Percentiles rank a stretch among this genome's conserved stretches.
phyloP scores from a whole-genome alignment of 1,284 basidiomycete species.

The Cryptococcus sp. region DNA sequence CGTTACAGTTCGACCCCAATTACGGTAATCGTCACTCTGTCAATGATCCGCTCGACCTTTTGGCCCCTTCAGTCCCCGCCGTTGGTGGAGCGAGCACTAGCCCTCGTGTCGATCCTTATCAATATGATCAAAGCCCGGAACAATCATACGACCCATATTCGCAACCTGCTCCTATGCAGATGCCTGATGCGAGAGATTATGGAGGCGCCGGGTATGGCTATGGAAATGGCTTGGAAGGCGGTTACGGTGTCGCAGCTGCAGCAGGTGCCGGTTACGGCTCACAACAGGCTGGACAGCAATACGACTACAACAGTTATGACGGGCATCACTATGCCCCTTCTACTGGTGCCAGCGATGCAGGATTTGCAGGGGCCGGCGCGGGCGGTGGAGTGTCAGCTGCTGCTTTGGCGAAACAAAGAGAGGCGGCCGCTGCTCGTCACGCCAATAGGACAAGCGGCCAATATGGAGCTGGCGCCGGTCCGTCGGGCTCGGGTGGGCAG shows the following conservation, averaged over 20 bases:
- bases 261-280: conserved; percentile 27
- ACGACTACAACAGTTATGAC: conserved; percentile 15
- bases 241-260: conserved; percentile 34
- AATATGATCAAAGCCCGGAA: conserved; percentile 18
- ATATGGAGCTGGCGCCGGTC: conserved; percentile 10
- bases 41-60: conserved; percentile 45
- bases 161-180: conserved; percentile 31
- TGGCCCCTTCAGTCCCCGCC: conserved; percentile 35
- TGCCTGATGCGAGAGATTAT: conserved; percentile 48
- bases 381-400: conserved; percentile 22
- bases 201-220: conserved; percentile 16
- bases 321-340: conserved; percentile 16
- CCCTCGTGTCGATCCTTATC: conserved; percentile 34
- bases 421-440: conserved; percentile 33
- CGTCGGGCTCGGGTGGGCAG: conserved; percentile 10
- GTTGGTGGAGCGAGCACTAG: conserved; percentile 20
- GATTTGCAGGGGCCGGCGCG: not conserved
- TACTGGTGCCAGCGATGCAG: too few relatives aligned
- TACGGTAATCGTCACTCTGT: conserved; percentile 42
- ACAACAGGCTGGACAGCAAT: conserved; percentile 20
- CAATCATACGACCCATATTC: conserved; percentile 31
- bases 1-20: conserved; percentile 43
- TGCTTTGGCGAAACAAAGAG: conserved; percentile 41
- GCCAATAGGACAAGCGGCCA: conserved; percentile 17
- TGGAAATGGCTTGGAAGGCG: conserved; percentile 30